Percentiles rank a stretch among this genome's conserved stretches.
These are phyloP conservation scores for Athelia sp. DNA, from an alignment of 1,284 basidiomycete species.

Conservation along the genomic window DNA sequence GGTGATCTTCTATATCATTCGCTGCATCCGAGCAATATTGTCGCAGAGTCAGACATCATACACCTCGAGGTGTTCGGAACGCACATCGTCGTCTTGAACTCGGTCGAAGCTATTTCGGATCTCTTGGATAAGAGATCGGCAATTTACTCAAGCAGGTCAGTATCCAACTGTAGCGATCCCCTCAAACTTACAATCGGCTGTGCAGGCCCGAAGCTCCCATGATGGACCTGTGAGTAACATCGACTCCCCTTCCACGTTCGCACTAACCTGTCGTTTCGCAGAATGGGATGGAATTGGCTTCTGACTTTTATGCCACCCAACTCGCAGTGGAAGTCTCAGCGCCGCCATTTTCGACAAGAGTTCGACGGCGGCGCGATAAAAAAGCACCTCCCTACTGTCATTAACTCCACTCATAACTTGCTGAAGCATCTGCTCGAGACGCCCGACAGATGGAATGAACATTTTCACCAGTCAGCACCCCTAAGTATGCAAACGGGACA, in stretches of 20 bases:
- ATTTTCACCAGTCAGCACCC: conserved; percentile 30
- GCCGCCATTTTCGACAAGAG: conserved; percentile 40
- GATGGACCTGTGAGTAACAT: too few relatives aligned
- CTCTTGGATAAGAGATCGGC: conserved; percentile 34
- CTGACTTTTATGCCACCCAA: conserved; percentile 44
- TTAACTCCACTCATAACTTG: conserved; percentile 23
- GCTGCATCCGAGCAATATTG: background rate
- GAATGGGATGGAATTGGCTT: conserved; percentile 22
- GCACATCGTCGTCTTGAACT: conserved; percentile 33
- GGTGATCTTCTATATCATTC: conserved; percentile 8
- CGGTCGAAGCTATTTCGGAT: conserved; percentile 27
- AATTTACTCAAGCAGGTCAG: conserved; percentile 34
- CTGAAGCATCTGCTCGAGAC: conserved; percentile 28
- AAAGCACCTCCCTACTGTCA: too few relatives aligned
- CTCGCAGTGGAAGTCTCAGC: conserved; percentile 43
- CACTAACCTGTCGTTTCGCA: conserved; percentile 11
- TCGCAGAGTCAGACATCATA: conserved; percentile 31
- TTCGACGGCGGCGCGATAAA: conserved; percentile 34
- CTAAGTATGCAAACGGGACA: too few relatives aligned
- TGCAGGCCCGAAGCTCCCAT: too few relatives aligned
- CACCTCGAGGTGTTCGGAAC: conserved; percentile 29
- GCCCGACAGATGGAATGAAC: conserved; percentile 28
- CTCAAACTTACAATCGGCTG: too few relatives aligned
- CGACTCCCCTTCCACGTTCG: conserved; percentile 1
- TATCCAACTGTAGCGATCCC: background rate